phyloP scores from a whole-genome alignment of 495 filamentous ascomycete genomes.

The Neurospora sp. region DNA sequence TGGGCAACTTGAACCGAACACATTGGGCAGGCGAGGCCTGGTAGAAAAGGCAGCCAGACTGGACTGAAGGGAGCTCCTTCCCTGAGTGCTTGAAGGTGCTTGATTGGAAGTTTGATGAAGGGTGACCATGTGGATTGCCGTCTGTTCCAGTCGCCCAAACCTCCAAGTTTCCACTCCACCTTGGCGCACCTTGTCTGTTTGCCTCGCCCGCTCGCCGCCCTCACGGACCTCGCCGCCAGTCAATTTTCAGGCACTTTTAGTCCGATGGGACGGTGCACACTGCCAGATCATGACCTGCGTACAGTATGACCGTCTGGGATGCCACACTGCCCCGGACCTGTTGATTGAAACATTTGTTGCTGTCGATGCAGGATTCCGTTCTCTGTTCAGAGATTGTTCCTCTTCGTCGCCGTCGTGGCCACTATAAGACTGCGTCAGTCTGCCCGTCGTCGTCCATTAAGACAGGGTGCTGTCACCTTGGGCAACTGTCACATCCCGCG shows the following conservation, averaged over 20 bases:
- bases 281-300: background rate
- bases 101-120: background rate
- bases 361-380: background rate
- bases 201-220: background rate
- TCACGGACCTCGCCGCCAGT: background rate
- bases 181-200: background rate
- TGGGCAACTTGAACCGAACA: too few relatives aligned
- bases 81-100: background rate
- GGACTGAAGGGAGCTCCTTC: background rate
- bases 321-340: background rate
- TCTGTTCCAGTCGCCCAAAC: background rate
- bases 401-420: background rate
- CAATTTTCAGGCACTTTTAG: background rate
- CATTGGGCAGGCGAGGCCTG: background rate
- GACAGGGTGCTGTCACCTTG: background rate
- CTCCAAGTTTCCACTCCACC: background rate
- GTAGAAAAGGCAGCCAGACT: background rate
- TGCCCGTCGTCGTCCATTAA: background rate
- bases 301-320: background rate
- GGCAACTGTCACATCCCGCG: background rate
- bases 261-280: background rate
- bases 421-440: background rate
- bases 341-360: background rate
- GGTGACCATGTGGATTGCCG: background rate
- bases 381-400: background rate